Evolutionary conservation across 1,284 basidiomycete species (phyloP), one percentile per base, ranked within the genome.

Genomic region (Trametes pubescens): DNA sequence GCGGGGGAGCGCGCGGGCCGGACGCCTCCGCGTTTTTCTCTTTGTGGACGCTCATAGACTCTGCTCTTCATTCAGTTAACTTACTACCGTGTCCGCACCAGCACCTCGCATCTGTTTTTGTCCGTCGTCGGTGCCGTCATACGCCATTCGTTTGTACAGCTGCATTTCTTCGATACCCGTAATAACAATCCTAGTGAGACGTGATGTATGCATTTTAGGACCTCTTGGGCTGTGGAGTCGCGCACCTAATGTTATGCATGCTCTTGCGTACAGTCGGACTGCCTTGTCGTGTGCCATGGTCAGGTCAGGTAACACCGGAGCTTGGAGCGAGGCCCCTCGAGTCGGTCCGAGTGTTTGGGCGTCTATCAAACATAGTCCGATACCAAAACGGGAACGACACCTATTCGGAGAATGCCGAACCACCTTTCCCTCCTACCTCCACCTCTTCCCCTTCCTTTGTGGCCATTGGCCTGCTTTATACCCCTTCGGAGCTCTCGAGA

Each of bases 81-180:
- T 61, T 55, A 64, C 47, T 48, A 54, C 26, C 35, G 49, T 54
- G 51, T 51, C 37, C 37, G 21, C 55, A 29, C 48, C 48, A 35
- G 24, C 51, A 51, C 56, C 47, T 49, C 29, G 21, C 62, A 40
- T 49, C 61, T 47, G 43, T 47, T 18, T 57, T 48, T 38, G 55
- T 63, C 61, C 58, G 57, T 32, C 43, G 21, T 51, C 53, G 18
- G 47, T 51, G 53, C 53, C 53, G 54, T 55, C 59, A 56, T 61
- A 34, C 62, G 64, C 49, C 68, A 51, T 61, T 71, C 68, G 57
- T 66, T 64, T 70, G 67, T 70, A 69, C 66, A 69, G 65, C 60
- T 66, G 63, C 71, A 70, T 62, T 58, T 64, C 60, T 67, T 61
- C 59, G 68, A 73, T 73, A 73, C 72, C 72, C 72, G 66, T 73